Base-by-base conservation (phyloP, 2,329 filamentous ascomycete genomes). In the Cadophora malorum region DNA sequence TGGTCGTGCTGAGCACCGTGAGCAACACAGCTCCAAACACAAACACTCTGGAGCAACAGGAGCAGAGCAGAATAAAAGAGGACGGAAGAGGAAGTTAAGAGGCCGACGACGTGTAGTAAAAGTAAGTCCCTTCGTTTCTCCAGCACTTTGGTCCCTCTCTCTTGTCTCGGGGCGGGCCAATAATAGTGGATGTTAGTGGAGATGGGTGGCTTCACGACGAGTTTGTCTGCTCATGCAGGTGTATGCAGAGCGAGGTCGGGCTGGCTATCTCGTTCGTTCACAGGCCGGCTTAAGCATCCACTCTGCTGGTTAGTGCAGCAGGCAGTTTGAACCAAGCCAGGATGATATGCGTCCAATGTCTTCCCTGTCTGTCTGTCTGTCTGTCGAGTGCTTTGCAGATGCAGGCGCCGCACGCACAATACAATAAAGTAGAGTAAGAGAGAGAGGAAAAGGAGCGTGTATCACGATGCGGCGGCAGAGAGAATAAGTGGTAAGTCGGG, bases 21-120 rank as follows among this genome's bases (percentile, higher is more conserved):
- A 73, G 69, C 73, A 71, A 66, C 49, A 68, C 72, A 64, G 71
- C 70, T 74, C 71, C 65, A 65, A 68, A 65, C 70, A 70, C 68
- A 69, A 67, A 64, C 70, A 68, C 65, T 68, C 59, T 65, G 66
- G 65, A 63, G 64, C 65, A 59, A 61, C 61, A 65, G 60, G 64
- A 19, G 56, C 47, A 58, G 58, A 55, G 45, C 59, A 58, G 31
- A 56, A 64, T 31, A 28, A 58, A 21, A 60, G 28, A 56, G 63
- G 62, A 67, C 49, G 67, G 38, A 61, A 52, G 68, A 64, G 49
- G 67, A 64, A 59, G 58, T 68, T 66, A 71, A 65, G 69, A 71
- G 53, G 67, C 66, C 68, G 64, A 68, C 67, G 65, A 69, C 50
- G 59, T 58, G 25, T 38, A 58, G 21, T 58, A 23, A 62, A 55